phyloP scores from a whole-genome alignment of 1,139 yeast genomes.

The Suhomyces anneliseae region DNA sequence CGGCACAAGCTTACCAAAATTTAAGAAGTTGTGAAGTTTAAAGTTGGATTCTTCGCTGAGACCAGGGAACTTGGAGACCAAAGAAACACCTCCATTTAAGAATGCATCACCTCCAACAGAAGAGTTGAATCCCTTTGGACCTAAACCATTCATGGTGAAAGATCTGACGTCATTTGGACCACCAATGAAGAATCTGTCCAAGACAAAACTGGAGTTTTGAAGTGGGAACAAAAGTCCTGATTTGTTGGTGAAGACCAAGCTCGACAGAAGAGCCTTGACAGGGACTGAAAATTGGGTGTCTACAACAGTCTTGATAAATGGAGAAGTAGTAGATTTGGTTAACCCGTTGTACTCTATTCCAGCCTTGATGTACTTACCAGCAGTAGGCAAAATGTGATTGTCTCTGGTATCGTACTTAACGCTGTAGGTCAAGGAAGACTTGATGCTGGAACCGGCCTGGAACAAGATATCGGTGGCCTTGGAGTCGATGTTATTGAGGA shows the following conservation, averaged over 20 bases:
- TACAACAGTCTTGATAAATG: constrained; percentile 46
- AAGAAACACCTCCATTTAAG: constrained; percentile 67
- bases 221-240: constrained; percentile 52
- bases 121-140: constrained; percentile 67
- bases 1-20: constrained; percentile 68
- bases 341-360: constrained; percentile 61
- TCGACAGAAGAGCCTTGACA: constrained; percentile 20
- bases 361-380: constrained; percentile 55
- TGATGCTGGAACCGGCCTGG: constrained; percentile 62
- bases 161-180: constrained; percentile 86
- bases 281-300: constrained; percentile 47
- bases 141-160: constrained; percentile 74
- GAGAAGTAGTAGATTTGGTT: constrained; percentile 25
- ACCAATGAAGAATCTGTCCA: constrained; percentile 58
- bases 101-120: constrained; percentile 82
- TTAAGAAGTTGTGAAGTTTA: constrained; percentile 67
- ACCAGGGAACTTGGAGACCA: constrained; percentile 66
- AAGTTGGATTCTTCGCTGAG: constrained; percentile 58
- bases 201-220: constrained; percentile 47
- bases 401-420: constrained; percentile 58
- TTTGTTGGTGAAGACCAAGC: constrained; percentile 45
- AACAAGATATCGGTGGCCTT: constrained; percentile 33
- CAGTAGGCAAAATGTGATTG: constrained; percentile 52
- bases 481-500: constrained; percentile 47
- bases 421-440: constrained; percentile 56